Percentiles rank a stretch among this genome's conserved stretches.
Conservation (phyloP, 106 monocot genomes). For the Narthecium ossifragum region DNA sequence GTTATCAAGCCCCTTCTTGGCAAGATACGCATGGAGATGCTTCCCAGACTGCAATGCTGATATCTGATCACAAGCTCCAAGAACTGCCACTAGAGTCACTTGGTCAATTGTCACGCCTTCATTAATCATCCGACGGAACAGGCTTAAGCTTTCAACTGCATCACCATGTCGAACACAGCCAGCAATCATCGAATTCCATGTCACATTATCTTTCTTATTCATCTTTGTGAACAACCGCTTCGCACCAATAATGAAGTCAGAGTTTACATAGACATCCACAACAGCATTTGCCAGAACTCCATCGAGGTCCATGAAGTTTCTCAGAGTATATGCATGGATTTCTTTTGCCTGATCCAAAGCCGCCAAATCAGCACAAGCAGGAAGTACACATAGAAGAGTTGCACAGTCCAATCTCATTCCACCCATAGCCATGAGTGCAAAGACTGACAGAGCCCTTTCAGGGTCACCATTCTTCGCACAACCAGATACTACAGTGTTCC, state of each 20-base stretch:
- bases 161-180: conserved; percentile 26
- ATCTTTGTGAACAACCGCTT: conserved; percentile 32
- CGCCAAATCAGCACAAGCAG: conserved; percentile 37
- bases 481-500: conserved; percentile 43
- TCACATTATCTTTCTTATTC: conserved; percentile 24
- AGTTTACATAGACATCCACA: conserved; percentile 35
- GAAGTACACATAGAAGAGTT: conserved; percentile 33
- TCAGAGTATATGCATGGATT: conserved; percentile 35
- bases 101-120: conserved; percentile 20
- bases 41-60: conserved; percentile 34
- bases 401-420: conserved; percentile 13
- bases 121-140: conserved; percentile 24
- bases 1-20: conserved; percentile 16
- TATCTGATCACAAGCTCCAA: conserved; percentile 39
- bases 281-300: conserved; percentile 27
- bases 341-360: conserved; percentile 42
- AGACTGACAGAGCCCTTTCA: conserved; percentile 11
- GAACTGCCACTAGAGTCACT: conserved; percentile 31
- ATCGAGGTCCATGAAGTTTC: conserved; percentile 12
- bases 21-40: conserved; percentile 25
- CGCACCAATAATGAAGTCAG: conserved; percentile 26
- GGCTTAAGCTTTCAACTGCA: conserved; percentile 27
- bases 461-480: conserved; percentile 25
- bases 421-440: conserved; percentile 4
- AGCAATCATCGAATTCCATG: conserved; percentile 44